These are phyloP conservation scores for Proliferodiscus dingleyae DNA, from an alignment of 2,329 filamentous ascomycete species.

Conservation along the genomic window DNA sequence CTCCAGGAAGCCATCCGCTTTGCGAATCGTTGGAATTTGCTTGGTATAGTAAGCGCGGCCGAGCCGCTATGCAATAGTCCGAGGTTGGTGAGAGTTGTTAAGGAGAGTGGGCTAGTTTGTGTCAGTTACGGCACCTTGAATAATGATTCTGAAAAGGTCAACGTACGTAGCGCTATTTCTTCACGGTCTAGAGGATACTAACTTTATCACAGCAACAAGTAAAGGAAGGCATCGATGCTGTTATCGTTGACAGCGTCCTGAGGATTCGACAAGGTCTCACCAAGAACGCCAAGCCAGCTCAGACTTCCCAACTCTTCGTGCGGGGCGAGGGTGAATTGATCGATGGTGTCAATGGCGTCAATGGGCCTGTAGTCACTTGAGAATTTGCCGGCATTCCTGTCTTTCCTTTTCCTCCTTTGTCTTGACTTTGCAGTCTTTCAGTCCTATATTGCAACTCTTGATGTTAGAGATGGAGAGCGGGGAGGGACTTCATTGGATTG, in stretches of 20 bases:
- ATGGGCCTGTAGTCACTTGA: background rate
- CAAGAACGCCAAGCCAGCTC: slow-evolving; percentile 21
- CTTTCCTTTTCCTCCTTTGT: too few relatives aligned
- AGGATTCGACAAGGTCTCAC: slow-evolving; percentile 82
- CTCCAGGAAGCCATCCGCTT: slow-evolving; percentile 95
- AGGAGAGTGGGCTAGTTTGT: slow-evolving; percentile 89
- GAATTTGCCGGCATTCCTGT: background rate
- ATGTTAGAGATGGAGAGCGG: background rate
- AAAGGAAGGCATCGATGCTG: slow-evolving; percentile 91
- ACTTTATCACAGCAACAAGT: slow-evolving; percentile 56
- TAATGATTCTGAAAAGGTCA: slow-evolving; percentile 79
- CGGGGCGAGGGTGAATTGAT: background rate
- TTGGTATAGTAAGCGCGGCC: slow-evolving; percentile 86
- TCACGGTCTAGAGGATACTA: slow-evolving; percentile 1
- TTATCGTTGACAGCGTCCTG: slow-evolving; percentile 93
- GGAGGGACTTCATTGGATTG: background rate
- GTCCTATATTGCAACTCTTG: background rate
- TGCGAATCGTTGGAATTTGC: slow-evolving; percentile 86
- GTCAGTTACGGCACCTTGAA: slow-evolving; percentile 91
- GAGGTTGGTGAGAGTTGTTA: slow-evolving; percentile 83
- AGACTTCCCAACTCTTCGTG: background rate
- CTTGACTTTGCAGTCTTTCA: background rate
- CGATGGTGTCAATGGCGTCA: background rate
- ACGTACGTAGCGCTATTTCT: slow-evolving; percentile 52
- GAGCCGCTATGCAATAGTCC: slow-evolving; percentile 87